Conservation (phyloP, 495 filamentous ascomycete species). For the Filosporella fistucella region DNA sequence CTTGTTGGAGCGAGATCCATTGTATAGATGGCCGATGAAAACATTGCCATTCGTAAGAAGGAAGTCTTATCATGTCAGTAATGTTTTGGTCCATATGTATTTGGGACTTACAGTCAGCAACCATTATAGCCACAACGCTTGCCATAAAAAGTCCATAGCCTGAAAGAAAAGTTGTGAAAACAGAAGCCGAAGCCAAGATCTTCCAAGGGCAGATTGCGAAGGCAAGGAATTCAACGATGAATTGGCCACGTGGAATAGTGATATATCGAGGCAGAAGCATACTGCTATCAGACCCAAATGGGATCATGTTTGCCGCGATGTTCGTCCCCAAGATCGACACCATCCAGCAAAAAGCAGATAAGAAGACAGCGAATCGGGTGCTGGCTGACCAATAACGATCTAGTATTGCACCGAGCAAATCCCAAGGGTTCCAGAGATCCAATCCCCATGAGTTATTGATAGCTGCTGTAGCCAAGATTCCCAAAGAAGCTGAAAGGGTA, state of each 20-base stretch:
- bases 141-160: slow-evolving; percentile 35
- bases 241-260: slow-evolving; percentile 34
- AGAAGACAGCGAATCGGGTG: slow-evolving; percentile 33
- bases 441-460: slow-evolving; percentile 35
- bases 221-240: slow-evolving; percentile 28
- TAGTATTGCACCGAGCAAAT: slow-evolving; percentile 21
- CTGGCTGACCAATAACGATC: slow-evolving; percentile 24
- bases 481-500: slow-evolving; percentile 36
- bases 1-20: slow-evolving; percentile 25
- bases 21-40: slow-evolving; percentile 29
- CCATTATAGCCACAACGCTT: slow-evolving; percentile 29
- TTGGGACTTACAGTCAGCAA: slow-evolving; percentile 25
- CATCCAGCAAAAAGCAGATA: slow-evolving; percentile 29
- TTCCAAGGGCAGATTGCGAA: slow-evolving; percentile 31
- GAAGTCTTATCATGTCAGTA: slow-evolving; percentile 27
- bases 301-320: slow-evolving; percentile 34
- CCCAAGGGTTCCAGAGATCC: slow-evolving; percentile 27
- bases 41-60: slow-evolving; percentile 31
- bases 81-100: background rate
- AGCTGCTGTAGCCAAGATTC: slow-evolving; percentile 35
- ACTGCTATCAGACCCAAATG: slow-evolving; percentile 36
- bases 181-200: slow-evolving; percentile 25
- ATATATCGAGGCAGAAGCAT: slow-evolving; percentile 33
- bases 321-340: slow-evolving; percentile 29
- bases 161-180: slow-evolving; percentile 29